Evolutionary conservation across 805 yeast species (phyloP), one percentile per base, ranked within the genome.

Genomic region (Yarrowia phangngaensis): DNA sequence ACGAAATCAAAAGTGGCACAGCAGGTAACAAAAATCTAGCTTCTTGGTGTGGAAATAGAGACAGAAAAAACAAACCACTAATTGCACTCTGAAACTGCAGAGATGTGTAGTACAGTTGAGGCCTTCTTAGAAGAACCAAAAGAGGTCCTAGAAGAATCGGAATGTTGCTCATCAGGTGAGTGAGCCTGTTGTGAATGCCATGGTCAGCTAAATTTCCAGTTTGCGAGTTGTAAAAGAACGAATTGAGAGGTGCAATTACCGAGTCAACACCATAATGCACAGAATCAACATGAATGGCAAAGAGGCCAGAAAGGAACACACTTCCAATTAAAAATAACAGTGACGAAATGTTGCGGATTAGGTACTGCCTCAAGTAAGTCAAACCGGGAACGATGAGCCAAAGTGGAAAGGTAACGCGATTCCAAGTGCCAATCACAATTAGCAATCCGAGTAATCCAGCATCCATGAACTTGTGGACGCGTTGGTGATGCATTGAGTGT

Each of bases 11-110:
- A 8, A 89, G 65, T 0, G 98, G 97, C 1, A 84, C 68, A 15
- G 82, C 60, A 0, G 98, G 97, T 0, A 80, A 61, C 33, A 94
- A 65, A 61, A 92, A 92, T 47, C 99, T 70, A n/a, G 87, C 70
- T 61, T 92, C 99, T 63, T 92, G 99, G 63, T 92, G 99, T 12
- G 94, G 95, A 16, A 87, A 72, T 0, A 78, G 2, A 0, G 97
- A 86, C 20, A 92, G 68, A 3, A 77, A 49, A 0, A 70, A 4
- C 1, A 85, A 20, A 0, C 88, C 94, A 4, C 95, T 78, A 2
- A 76, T 50, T 0, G 81, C 68, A 1, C 89, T 64, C 28, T 79
- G 64, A 53, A 78, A 74, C 1, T 89, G 80, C 2, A 82, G 67
- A 0, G 83, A 73, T 20, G 55, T 65, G 56, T 70, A 60, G 58